Evolutionary conservation across 2,329 filamentous ascomycete species (phyloP), one percentile per base, ranked within the genome.

Genomic region (Bimuria novae-zelandiae): DNA sequence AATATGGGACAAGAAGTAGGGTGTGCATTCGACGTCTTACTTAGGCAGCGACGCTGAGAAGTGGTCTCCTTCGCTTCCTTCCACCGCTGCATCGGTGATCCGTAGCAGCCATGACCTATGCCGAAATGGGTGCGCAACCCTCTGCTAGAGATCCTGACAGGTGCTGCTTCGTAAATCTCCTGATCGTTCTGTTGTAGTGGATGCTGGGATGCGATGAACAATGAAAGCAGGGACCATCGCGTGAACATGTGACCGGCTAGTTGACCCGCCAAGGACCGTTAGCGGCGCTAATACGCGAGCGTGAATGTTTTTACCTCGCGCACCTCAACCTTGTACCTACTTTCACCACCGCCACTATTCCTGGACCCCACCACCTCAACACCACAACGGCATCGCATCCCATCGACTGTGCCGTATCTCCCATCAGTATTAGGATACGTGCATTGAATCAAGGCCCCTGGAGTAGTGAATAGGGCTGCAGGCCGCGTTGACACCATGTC

Each of bases 261-360:
- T 57, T 64, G 60, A 62, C 57, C 59, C 53, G 66, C 64, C 67
- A 70, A 68, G 62, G 40, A 47, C 29, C 36, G 45, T 52, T 59
- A 65, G 57, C 51, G 57, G 50, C 63, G 61, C 69, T 70, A 72
- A 62, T 70, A 72, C 64, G 68, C 69, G 69, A 71, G 67, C 64
- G 70, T 71, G 69, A 71, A 73, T 73, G 69, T 66, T 71, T 71
- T 72, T 66, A 64, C 62, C 59, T 68, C 60, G 57, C 60, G 57
- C 57, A 66, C 59, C 66, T 69, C 60, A 54, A 65, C 52, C 56
- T 60, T 56, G 52, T 47, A 60, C 51, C 41, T 45, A 48, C 36
- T 39, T 32, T 61, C 61, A 63, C 61, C 66, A 61, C 60, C 53
- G 57, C 45, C 64, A 46, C 39, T 56, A 49, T 51, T 49, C 56